Evolutionary conservation across 345 rosid genomes (phyloP).

Genomic region (Punica granatum): DNA sequence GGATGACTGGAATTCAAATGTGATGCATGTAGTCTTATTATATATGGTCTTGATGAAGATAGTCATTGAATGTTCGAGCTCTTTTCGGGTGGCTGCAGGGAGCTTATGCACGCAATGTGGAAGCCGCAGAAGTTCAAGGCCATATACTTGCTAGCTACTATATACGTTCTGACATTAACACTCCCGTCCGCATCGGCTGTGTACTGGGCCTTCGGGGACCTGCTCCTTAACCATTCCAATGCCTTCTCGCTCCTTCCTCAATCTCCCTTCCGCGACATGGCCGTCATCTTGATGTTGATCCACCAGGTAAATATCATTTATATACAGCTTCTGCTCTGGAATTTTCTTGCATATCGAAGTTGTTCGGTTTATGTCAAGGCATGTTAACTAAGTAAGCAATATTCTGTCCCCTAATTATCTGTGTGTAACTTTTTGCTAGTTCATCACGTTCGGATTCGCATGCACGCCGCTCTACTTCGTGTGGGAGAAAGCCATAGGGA

Average conservation of each 20-base stretch:
- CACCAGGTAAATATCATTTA: constrained; percentile 47
- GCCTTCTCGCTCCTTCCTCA: constrained; percentile 88
- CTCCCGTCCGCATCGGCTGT: constrained; percentile 93
- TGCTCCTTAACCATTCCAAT: constrained; percentile 91
- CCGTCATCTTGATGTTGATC: constrained; percentile 89
- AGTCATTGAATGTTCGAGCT: not conserved
- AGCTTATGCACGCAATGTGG: constrained; percentile 99
- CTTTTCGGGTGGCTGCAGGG: constrained; percentile 39
- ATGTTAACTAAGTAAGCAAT: too few species aligned
- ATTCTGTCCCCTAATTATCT: too few species aligned
- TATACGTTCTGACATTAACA: constrained; percentile 88
- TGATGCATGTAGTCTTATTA: too few species aligned
- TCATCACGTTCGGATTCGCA: constrained; percentile 94
- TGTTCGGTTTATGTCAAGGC: too few species aligned
- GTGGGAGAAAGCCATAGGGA: constrained; percentile 97
- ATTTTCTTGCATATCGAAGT: too few species aligned
- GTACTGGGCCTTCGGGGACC: constrained; percentile 97
- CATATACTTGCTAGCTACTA: constrained; percentile 72
- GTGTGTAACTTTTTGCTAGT: constrained; percentile 22
- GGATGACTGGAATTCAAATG: too few species aligned
- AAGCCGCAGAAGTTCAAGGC: constrained; percentile 97
- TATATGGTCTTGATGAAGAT: not conserved
- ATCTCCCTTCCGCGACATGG: constrained; percentile 71
- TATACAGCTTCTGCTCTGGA: too few species aligned
- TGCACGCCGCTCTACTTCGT: constrained; percentile 95